Evolutionary conservation across 164 flowering plant species (phyloP).

Genomic region (Magnolia kwangsiensis): DNA sequence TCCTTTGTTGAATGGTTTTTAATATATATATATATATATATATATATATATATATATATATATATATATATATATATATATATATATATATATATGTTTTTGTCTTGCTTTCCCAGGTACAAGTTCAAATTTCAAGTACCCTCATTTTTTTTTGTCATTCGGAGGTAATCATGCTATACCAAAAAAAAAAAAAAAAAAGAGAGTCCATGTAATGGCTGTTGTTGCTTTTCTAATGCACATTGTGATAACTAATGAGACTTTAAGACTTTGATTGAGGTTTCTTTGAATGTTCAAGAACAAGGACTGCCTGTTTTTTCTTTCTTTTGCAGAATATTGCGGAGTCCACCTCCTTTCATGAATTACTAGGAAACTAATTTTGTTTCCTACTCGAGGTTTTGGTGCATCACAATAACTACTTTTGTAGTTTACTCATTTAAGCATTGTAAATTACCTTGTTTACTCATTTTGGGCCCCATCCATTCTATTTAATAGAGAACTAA

Average conservation of each 20-base stretch:
- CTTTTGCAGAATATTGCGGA: too few species aligned
- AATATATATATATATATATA: too few species aligned
- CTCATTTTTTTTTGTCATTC: conserved; percentile 88
- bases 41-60: too few species aligned
- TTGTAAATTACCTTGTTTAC: too few species aligned
- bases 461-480: too few species aligned
- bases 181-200: background rate
- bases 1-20: background rate
- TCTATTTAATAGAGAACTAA: too few species aligned
- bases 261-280: conserved; percentile 1
- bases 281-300: background rate
- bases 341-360: background rate
- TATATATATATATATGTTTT: background rate
- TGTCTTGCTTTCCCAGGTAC: conserved; percentile 58
- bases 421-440: too few species aligned
- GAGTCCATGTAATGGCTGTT: background rate
- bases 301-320: background rate
- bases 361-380: too few species aligned
- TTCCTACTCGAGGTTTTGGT: too few species aligned
- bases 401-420: too few species aligned
- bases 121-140: conserved; percentile 91
- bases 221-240: background rate
- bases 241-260: background rate
- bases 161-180: conserved; percentile 53
- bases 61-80: too few species aligned